Percentiles rank a stretch among this genome's conserved stretches.
Conservation (phyloP, 2,329 filamentous ascomycete species). For the Dactylonectria macrodidyma region DNA sequence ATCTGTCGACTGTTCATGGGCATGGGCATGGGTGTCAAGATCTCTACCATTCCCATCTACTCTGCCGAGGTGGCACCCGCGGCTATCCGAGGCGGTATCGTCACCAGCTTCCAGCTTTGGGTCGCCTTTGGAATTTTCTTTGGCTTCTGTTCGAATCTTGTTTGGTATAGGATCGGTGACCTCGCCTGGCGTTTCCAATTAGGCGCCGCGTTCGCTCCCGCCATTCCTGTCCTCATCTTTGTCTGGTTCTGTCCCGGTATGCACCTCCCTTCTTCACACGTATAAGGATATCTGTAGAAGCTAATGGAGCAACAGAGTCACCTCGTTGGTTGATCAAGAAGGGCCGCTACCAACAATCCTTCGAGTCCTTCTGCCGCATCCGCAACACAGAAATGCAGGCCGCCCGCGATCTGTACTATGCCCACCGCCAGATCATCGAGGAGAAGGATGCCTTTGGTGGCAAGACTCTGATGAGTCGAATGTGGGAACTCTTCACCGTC, state of each 20-base stretch:
- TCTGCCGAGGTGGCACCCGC: conserved; percentile 66
- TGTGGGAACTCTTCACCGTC: conserved; percentile 64
- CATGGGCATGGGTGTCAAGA: conserved; percentile 70
- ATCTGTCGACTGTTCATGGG: conserved; percentile 64
- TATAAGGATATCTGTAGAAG: not conserved
- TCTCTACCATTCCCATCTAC: conserved; percentile 65
- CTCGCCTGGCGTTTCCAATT: conserved; percentile 76
- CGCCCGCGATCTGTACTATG: conserved; percentile 72
- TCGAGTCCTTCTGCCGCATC: conserved; percentile 67
- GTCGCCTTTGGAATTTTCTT: conserved; percentile 71
- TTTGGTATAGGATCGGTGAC: conserved; percentile 68
- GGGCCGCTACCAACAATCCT: conserved; percentile 67
- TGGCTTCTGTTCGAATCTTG: conserved; percentile 76
- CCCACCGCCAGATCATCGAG: conserved; percentile 53
- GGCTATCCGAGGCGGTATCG: conserved; percentile 63
- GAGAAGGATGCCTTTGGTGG: conserved; percentile 53
- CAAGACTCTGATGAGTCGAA: conserved; percentile 52
- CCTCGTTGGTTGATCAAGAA: conserved; percentile 78
- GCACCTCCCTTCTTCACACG: conserved; percentile 40
- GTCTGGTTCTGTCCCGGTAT: conserved; percentile 72
- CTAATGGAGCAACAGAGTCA: conserved; percentile 59
- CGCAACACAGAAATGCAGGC: conserved; percentile 72
- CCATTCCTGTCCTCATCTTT: conserved; percentile 69
- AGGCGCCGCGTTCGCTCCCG: conserved; percentile 74
- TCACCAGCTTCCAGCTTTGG: conserved; percentile 68